These are phyloP conservation scores for Pseudoperonospora humuli DNA, from an alignment of 352 stramenopile species.

Conservation along the genomic window DNA sequence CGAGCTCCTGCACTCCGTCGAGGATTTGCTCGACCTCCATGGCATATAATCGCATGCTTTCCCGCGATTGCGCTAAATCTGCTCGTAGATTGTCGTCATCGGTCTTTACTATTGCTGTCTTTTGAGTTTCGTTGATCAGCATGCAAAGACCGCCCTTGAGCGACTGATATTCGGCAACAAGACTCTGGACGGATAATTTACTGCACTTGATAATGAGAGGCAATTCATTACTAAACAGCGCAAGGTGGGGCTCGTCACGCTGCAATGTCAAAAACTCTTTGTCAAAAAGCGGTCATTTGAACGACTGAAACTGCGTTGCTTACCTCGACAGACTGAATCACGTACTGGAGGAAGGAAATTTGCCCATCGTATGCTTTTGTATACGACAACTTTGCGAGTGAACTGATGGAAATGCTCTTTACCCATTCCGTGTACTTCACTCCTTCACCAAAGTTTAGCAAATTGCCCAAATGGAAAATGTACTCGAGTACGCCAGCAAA, in stretches of 20 bases:
- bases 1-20: conserved; percentile 30
- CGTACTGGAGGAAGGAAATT: conserved; percentile 72
- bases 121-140: conserved; percentile 50
- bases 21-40: conserved; percentile 58
- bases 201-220: conserved; percentile 52
- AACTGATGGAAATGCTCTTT: conserved; percentile 69
- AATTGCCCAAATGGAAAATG: conserved; percentile 63
- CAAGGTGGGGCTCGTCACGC: conserved; percentile 56
- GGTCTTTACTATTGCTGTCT: conserved; percentile 18
- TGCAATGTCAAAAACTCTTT: conserved; percentile 11
- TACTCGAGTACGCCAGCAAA: conserved; percentile 61
- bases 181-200: conserved; percentile 51
- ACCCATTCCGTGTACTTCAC: conserved; percentile 36
- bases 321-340: conserved; percentile 68
- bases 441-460: conserved; percentile 57
- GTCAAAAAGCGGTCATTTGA: conserved; percentile 1
- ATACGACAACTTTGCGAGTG: conserved; percentile 67
- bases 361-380: conserved; percentile 72
- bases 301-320: background rate
- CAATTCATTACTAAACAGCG: conserved; percentile 54
- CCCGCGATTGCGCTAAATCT: conserved; percentile 17
- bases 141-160: conserved; percentile 51
- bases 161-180: conserved; percentile 47
- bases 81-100: conserved; percentile 20
- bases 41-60: conserved; percentile 46